These are phyloP conservation scores for Alloteropsis semialata DNA, from an alignment of 176 grass and related monocot genomes.

Conservation along the genomic window DNA sequence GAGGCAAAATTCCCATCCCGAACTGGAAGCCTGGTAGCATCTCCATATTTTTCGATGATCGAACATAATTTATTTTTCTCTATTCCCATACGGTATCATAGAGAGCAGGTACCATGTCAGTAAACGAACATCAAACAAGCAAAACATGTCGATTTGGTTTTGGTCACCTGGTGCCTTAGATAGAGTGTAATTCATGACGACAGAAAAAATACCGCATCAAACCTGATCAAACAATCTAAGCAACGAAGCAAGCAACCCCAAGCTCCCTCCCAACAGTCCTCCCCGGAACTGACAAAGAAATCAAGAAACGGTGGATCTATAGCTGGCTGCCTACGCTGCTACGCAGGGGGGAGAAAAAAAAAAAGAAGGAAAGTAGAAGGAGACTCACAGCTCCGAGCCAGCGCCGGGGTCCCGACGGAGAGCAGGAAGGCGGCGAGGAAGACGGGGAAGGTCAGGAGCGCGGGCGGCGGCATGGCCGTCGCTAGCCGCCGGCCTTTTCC, in stretches of 20 bases:
- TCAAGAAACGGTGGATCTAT: slow-evolving; percentile 8
- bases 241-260: neutral
- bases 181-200: neutral
- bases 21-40: neutral
- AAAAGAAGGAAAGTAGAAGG: too few relatives aligned
- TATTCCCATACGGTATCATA: neutral
- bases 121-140: neutral
- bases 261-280: neutral
- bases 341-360: neutral
- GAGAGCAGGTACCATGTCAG: neutral
- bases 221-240: neutral
- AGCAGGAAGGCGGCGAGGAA: neutral
- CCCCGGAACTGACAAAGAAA: neutral
- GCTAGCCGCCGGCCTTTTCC: neutral
- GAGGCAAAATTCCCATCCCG: neutral
- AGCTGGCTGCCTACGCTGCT: neutral
- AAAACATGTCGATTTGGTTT: neutral
- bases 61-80: neutral
- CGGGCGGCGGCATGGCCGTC: slow-evolving; percentile 1
- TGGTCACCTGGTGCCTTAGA: neutral
- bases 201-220: neutral
- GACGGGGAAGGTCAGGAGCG: neutral
- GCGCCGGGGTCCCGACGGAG: neutral
- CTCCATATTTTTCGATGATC: neutral
- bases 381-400: slow-evolving; percentile 10